A percentile compares a stretch with the other conserved stretches of the same genome.
Evolutionary conservation across 2,329 filamentous ascomycete genomes (phyloP).

Genomic region (Beauveria asiatica): DNA sequence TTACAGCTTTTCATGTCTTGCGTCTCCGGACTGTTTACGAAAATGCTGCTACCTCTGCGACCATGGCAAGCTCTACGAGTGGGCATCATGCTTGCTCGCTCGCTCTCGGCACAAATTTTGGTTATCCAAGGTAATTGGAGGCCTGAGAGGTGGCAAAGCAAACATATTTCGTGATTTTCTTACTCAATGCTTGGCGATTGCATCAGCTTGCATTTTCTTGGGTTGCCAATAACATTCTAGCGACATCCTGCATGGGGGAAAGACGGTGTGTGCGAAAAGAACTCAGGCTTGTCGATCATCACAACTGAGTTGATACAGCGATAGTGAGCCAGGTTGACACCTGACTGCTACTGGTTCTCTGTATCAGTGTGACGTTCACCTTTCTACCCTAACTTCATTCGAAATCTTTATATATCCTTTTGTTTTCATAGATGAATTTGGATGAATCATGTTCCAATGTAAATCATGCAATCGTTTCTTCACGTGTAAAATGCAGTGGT

Average conservation of each 20-base stretch:
- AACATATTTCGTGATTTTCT: background rate
- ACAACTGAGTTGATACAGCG: background rate
- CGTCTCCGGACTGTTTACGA: background rate
- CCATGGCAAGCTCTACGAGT: background rate
- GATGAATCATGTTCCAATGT: slow-evolving; percentile 7
- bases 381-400: slow-evolving; percentile 1
- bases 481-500: background rate
- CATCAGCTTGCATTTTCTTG: slow-evolving; percentile 5
- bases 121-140: background rate
- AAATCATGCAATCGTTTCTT: background rate
- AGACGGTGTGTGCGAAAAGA: background rate
- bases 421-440: slow-evolving; percentile 26
- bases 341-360: background rate
- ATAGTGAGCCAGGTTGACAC: background rate
- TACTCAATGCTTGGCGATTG: background rate
- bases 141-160: background rate
- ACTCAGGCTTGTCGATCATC: background rate
- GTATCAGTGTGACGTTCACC: background rate
- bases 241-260: slow-evolving; percentile 4
- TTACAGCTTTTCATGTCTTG: slow-evolving; percentile 5
- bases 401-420: slow-evolving; percentile 27
- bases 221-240: slow-evolving; percentile 7
- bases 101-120: background rate
- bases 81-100: background rate
- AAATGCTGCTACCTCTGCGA: background rate